Evolutionary conservation across 1,284 basidiomycete genomes (phyloP), one percentile per base, ranked within the genome.

Genomic region (Boletus coffeatus): DNA sequence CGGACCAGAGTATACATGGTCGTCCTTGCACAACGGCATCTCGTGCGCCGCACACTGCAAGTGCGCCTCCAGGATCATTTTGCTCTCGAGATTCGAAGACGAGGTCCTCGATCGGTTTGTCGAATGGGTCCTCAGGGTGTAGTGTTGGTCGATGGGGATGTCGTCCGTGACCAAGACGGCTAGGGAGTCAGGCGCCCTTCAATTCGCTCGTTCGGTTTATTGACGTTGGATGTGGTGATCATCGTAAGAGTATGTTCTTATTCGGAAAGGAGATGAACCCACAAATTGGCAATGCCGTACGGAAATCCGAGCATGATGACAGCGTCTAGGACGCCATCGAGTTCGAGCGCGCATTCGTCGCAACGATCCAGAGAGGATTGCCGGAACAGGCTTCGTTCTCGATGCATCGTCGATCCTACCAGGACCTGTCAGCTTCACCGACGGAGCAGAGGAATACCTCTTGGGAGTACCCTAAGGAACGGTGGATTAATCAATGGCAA

Each of bases 251-350:
- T 10, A 58, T 6, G 3, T 37, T 56, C 46, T 32, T 62, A 52
- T 7, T 21, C 18, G 18, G 25, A 48, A 14, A n/a, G 13, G 6
- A 58, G 63, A 63, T 2, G 60, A 29, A 37, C 84, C 70, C 62
- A 92, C 91, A 65, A 92, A 87, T 88, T 92, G 1, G 91, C 88
- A 57, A 94, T 77, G 62, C 83, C 87, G 61, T 86, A 83, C 0
- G 94, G 94, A 71, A 96, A 94, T 1, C 93, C 93, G 21, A 95
- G 83, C 84, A 94, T 92, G 64, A 96, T 85, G 39, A 96, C 94
- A 1, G 92, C 92, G 72, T 96, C 94, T 37, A 96, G 76, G 25
- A 84, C 85, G 16, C 94, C 94, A 41, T 94, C 94, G 1, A 96
- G 83, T 74, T 96, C 94, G 13, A 96, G 81, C 0, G 94, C 94